Evolutionary conservation across 306 rosid species (phyloP).

Genomic region (Abrus precatorius): DNA sequence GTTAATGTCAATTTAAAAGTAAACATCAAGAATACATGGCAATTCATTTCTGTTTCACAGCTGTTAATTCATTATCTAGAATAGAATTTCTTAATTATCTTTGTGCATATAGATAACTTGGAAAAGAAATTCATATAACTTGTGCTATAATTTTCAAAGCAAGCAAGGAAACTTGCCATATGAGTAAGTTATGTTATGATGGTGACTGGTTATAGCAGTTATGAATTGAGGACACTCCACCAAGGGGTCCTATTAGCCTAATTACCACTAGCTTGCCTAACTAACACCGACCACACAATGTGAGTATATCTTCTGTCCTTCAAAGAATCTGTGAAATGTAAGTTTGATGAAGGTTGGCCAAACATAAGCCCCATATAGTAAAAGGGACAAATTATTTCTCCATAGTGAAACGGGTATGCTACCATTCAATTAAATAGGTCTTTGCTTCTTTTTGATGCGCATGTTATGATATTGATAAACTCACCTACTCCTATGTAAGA

Average conservation of each 20-base stretch:
- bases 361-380: conserved; percentile 1
- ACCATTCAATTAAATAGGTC: not conserved
- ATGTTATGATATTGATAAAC: not conserved
- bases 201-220: conserved; percentile 38
- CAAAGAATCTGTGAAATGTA: conserved; percentile 47
- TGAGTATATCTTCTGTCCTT: conserved; percentile 29
- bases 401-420: not conserved
- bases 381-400: conserved; percentile 2
- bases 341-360: conserved; percentile 44
- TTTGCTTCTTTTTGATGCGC: not conserved
- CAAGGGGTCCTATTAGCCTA: conserved; percentile 19
- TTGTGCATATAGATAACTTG: not conserved
- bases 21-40: not conserved
- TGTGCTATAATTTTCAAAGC: conserved; percentile 18
- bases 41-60: not conserved
- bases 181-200: conserved; percentile 35
- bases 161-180: not conserved
- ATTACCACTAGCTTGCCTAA: conserved; percentile 51
- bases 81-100: not conserved
- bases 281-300: conserved; percentile 30
- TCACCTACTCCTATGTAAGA: not conserved
- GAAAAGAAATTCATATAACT: not conserved
- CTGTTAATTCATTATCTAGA: not conserved
- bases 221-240: conserved; percentile 31
- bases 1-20: not conserved